Conservation (phyloP, 2,329 filamentous ascomycete genomes). For the Dactylellina sp. region DNA sequence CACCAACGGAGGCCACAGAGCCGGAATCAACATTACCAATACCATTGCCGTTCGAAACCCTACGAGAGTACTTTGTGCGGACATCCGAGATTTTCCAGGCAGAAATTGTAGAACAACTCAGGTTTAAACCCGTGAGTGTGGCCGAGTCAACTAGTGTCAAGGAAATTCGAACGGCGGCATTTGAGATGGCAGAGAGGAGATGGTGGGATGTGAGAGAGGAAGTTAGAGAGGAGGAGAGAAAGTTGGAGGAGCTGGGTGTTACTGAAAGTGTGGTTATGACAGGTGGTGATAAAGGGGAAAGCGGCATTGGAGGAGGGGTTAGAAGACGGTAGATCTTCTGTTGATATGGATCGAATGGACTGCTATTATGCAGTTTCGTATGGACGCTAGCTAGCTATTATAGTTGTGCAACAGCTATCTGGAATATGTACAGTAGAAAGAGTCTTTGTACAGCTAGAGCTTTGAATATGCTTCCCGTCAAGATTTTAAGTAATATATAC, state of each 20-base stretch:
- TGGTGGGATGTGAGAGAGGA: conserved; percentile 99
- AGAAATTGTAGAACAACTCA: conserved; percentile 74
- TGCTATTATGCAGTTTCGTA: too few species aligned
- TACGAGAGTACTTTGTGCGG: conserved; percentile 90
- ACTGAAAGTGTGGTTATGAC: conserved; percentile 90
- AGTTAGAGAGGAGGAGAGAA: conserved; percentile 88
- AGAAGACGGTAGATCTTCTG: conserved; percentile 62
- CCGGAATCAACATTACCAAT: conserved; percentile 63
- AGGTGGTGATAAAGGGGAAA: conserved; percentile 65
- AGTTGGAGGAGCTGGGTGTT: conserved; percentile 94
- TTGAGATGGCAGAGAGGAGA: conserved; percentile 90
- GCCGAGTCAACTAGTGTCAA: conserved; percentile 80
- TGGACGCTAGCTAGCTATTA: too few species aligned
- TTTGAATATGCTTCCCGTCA: not conserved
- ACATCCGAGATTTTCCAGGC: conserved; percentile 92
- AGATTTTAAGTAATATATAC: not conserved
- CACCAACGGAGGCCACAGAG: conserved; percentile 38
- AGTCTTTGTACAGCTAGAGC: conserved; percentile 1
- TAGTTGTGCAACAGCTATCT: too few species aligned
- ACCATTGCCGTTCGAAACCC: conserved; percentile 80
- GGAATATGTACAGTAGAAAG: conserved; percentile 3
- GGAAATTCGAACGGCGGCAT: conserved; percentile 91
- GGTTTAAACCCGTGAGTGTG: conserved; percentile 63
- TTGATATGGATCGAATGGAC: too few species aligned
- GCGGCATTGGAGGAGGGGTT: conserved; percentile 61